Conservation (phyloP, 352 stramenopile species). For the Halophytophthora polymorphica region DNA sequence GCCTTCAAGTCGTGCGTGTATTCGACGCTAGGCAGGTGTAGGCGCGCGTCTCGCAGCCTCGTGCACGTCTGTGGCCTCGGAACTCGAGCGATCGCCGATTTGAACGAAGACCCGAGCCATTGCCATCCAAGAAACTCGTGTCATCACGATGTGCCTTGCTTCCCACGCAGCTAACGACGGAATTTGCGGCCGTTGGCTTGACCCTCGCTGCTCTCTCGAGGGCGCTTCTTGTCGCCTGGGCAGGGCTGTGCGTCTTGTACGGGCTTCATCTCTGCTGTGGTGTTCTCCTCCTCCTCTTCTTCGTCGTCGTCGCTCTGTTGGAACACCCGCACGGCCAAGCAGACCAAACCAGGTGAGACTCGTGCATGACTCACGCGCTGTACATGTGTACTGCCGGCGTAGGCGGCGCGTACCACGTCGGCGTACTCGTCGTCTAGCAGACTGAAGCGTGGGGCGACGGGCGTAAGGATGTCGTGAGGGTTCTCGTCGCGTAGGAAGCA, state of each 20-base stretch:
- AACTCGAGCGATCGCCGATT: no score
- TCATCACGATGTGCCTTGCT: no score
- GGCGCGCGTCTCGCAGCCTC: no score
- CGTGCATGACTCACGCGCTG: conserved; percentile 9
- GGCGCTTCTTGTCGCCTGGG: not conserved
- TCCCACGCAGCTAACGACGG: not conserved
- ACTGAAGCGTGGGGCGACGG: not conserved
- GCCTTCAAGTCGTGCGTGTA: no score
- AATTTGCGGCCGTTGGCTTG: not conserved
- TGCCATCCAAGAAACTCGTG: no score
- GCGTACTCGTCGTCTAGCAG: conserved; percentile 42
- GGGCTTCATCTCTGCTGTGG: no score
- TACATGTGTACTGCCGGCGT: not conserved
- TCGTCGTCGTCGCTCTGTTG: conserved; percentile 20
- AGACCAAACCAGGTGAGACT: not conserved
- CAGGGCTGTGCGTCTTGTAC: not conserved
- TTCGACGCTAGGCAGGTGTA: no score
- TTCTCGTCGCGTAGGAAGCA: conserved; percentile 42
- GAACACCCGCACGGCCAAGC: not conserved
- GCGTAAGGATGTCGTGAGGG: conserved; percentile 8
- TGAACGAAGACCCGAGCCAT: not conserved
- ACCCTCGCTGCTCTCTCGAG: not conserved
- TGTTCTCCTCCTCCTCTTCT: not conserved
- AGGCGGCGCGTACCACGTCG: conserved; percentile 23
- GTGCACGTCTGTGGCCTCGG: no score